Evolutionary conservation across 179 eudicot species (phyloP).

Genomic region (Silene vulgaris): DNA sequence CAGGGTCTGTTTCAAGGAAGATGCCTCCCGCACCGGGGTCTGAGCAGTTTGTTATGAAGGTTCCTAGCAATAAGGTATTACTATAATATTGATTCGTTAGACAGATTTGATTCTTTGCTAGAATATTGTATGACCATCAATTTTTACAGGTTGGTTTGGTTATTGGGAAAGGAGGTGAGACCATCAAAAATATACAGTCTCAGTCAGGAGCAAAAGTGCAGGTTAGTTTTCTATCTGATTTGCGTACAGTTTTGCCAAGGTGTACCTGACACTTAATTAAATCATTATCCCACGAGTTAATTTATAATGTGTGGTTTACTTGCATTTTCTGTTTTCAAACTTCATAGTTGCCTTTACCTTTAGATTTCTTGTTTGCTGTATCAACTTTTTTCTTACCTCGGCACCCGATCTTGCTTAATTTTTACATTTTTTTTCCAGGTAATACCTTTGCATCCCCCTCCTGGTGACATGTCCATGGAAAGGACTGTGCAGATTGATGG

Average conservation of each 20-base stretch:
- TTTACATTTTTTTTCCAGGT: slow-evolving; percentile 42
- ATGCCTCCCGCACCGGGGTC: slow-evolving; percentile 50
- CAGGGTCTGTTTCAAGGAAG: slow-evolving; percentile 63
- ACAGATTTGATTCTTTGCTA: not conserved
- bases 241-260: not conserved
- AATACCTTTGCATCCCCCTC: slow-evolving; percentile 91
- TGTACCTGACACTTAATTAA: not conserved
- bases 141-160: slow-evolving; percentile 75
- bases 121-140: not conserved
- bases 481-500: slow-evolving; percentile 96
- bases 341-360: not conserved
- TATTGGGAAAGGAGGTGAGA: slow-evolving; percentile 97
- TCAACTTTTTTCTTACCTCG: not conserved
- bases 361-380: not conserved
- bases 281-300: not conserved
- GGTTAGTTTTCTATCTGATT: slow-evolving; percentile 34
- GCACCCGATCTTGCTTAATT: not conserved
- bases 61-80: slow-evolving; percentile 81
- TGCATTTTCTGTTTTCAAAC: not conserved
- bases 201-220: slow-evolving; percentile 88
- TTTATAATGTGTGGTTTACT: not conserved
- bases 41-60: slow-evolving; percentile 56
- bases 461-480: slow-evolving; percentile 76
- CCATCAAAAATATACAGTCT: slow-evolving; percentile 83
- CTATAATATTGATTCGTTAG: not conserved